Percentiles rank a stretch among this genome's conserved stretches.
These are phyloP conservation scores for Taphrina flavorubra DNA, from an alignment of 1,139 yeast genomes.

Conservation along the genomic window DNA sequence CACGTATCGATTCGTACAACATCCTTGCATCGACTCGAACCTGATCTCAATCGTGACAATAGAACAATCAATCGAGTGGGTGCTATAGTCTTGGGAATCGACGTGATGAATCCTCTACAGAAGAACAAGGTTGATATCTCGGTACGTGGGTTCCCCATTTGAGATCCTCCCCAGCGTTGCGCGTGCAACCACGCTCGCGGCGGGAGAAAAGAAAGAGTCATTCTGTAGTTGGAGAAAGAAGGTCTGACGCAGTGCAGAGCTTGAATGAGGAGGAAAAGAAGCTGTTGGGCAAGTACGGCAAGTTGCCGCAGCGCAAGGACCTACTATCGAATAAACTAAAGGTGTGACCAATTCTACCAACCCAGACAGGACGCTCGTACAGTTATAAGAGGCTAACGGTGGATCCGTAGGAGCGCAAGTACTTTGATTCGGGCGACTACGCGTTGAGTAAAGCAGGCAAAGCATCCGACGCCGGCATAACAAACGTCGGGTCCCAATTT, in stretches of 20 bases:
- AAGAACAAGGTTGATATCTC: constrained; percentile 38
- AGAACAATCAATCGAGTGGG: too few relatives aligned
- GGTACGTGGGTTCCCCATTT: not conserved
- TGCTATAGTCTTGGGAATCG: too few relatives aligned
- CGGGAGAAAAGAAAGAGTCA: too few relatives aligned
- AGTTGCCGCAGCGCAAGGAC: constrained; percentile 84
- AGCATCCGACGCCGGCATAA: constrained; percentile 50
- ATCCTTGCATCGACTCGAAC: not conserved
- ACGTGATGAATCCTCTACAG: constrained; percentile 36
- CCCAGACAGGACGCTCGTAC: not conserved
- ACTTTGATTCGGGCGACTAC: constrained; percentile 96
- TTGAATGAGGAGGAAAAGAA: constrained; percentile 53
- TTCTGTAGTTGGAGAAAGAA: too few relatives aligned
- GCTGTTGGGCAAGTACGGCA: constrained; percentile 81
- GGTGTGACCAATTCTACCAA: too few relatives aligned
- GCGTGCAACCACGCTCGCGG: too few relatives aligned
- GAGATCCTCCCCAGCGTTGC: too few relatives aligned
- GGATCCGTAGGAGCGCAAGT: constrained; percentile 73
- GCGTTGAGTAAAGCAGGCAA: constrained; percentile 78
- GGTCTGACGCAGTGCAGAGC: constrained; percentile 19
- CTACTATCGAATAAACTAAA: constrained; percentile 69
- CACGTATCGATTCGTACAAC: too few relatives aligned
- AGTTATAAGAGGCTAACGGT: too few relatives aligned
- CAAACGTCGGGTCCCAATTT: constrained; percentile 54
- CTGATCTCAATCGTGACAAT: not conserved